Evolutionary conservation across 257 asterid genomes (phyloP), one percentile per base, ranked within the genome.

Genomic region (Solanum sitiens): DNA sequence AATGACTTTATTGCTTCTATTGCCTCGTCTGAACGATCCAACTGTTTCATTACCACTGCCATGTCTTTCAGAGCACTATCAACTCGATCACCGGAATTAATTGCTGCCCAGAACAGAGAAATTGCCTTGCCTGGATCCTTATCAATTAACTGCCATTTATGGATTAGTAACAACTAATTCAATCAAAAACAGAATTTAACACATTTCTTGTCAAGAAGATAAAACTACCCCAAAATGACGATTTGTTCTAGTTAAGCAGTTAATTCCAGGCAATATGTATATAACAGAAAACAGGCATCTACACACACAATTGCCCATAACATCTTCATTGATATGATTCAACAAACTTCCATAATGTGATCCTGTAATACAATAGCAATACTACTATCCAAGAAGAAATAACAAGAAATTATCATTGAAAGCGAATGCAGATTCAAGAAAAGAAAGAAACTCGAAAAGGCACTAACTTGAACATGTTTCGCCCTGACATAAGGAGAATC

Each of bases 51-150:
- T 47, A 95, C 98, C 37, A 95, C 92, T 21, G 99, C 99, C 99
- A 96, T 97, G 92, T 97, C 99, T 89, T 97, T 97, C 18, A 97
- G 90, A 75, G 99, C 97, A 91, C 99, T 97, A 30, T 96, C 98
- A 8, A 94, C 97, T 67, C 99, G 92, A 89, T 97, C 99, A 25
- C 99, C 98, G 13, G 98, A 91, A 88, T 97, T 97, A 72, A 97
- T 97, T 21, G 99, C 96, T 0, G 98, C 93, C 99, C 99, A 97
- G 90, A 97, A 97, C 79, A 97, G 92, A 86, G 98, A 94, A 65
- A 97, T 82, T 3, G 99, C 98, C 93, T 87, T 93, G 93, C 91
- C 90, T 70, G 98, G 99, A 90, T 97, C 98, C 87, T 89, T 92
- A 21, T 91, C 93, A 61, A 92, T 88, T 71, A 92, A 83, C 94